Evolutionary conservation across 2,329 filamentous ascomycete genomes (phyloP), one percentile per base, ranked within the genome.

Genomic region (Neocatenulostroma microsporum): DNA sequence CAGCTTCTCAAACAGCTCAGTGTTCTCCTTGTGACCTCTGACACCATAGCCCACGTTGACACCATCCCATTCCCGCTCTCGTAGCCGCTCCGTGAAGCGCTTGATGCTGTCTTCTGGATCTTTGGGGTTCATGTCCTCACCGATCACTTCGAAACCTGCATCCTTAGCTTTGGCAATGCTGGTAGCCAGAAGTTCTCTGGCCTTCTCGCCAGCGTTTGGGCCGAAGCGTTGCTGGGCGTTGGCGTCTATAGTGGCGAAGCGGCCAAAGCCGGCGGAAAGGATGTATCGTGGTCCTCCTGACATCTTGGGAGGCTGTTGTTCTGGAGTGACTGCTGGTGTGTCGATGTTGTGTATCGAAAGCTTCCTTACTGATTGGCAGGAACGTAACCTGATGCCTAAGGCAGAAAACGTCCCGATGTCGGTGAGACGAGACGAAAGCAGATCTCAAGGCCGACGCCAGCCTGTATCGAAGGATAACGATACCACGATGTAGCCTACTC

Each of bases 11-110:
- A 38, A 42, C 12, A 36, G 13, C 35, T 26, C 30, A 17, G 40
- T 42, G 23, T 38, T 14, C 27, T 42, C 40, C 36, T 36, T 33
- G 11, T 34, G 14, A 5, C 35, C 36, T 25, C 39, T 4, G 5
- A 39, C n/a, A 12, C 40, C 31, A 28, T 29, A 35, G 5, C 40
- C 40, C n/a, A 43, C 18, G 21, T 36, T 40, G n/a, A 43, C 27
- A 7, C 29, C 40, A 5, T 25, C 40, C 15, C 21, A 40, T 11
- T 43, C 23, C 15, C 36, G 35, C 11, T 19, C 25, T 9, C 20
- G 14, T 9, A 43, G 30, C 28, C 14, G 14, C 21, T 21, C 19
- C 12, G 24, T 17, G 24, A 43, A 40, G 15, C 37, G 31, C 17
- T 40, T 14, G 14, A 43, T 17, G 3, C 17, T 33, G 14, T 36